Percentiles rank a stretch among this genome's conserved stretches.
Evolutionary conservation across 768 basidiomycete genomes (phyloP).

Genomic region (Lactarius evosmus): DNA sequence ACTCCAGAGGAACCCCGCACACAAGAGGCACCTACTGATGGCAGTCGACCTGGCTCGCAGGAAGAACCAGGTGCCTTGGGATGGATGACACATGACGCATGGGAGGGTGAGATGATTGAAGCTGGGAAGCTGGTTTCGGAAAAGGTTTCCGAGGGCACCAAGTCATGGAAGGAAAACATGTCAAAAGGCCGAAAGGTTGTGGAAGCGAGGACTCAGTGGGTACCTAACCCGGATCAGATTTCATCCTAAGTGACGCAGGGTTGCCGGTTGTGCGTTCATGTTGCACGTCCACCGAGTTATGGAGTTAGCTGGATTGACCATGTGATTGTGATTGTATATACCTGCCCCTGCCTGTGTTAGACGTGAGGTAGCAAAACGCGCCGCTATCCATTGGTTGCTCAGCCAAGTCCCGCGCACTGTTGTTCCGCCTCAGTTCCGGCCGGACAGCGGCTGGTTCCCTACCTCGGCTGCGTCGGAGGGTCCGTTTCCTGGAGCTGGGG

Average conservation of each 20-base stretch:
- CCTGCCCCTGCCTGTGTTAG: conserved; percentile 73
- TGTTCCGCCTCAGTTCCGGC: conserved; percentile 62
- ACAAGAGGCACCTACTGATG: conserved; percentile 7
- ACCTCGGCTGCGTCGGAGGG: conserved; percentile 67
- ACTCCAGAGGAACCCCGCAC: conserved; percentile 3
- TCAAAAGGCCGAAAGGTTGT: conserved; percentile 35
- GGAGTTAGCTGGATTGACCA: background rate
- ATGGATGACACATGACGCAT: conserved; percentile 22
- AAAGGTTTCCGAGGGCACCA: conserved; percentile 20
- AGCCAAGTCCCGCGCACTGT: conserved; percentile 57
- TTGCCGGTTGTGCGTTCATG: conserved; percentile 56
- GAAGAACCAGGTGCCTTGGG: conserved; percentile 31
- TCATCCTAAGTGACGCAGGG: conserved; percentile 78
- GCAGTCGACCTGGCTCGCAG: conserved; percentile 10
- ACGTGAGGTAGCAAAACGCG: conserved; percentile 66
- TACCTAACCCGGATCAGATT: conserved; percentile 70
- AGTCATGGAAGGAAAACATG: conserved; percentile 12
- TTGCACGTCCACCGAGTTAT: no score
- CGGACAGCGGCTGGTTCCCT: conserved; percentile 60
- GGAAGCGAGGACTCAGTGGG: conserved; percentile 42
- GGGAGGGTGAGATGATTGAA: conserved; percentile 16
- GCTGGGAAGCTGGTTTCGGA: conserved; percentile 22
- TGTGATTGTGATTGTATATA: conserved; percentile 44
- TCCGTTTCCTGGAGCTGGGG: conserved; percentile 81
- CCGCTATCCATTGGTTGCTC: conserved; percentile 71